Conservation (phyloP, 225 moss, liverwort and hornwort genomes). For the Bryoerythrophyllum caledonicum region DNA sequence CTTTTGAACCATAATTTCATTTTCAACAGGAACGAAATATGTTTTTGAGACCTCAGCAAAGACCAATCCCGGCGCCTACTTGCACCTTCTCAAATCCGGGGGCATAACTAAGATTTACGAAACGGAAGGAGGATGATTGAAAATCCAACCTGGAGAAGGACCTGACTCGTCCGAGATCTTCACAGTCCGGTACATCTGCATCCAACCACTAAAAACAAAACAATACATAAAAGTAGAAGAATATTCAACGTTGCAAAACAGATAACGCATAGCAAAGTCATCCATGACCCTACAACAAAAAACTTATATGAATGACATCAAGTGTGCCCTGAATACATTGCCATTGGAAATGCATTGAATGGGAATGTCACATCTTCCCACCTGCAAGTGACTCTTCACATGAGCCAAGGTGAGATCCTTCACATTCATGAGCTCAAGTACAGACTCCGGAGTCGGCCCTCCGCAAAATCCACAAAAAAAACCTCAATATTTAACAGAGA, state of each 20-base stretch:
- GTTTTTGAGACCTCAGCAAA: no score
- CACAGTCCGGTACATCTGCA: slow-evolving; percentile 96
- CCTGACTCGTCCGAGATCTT: slow-evolving; percentile 83
- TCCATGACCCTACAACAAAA: no score
- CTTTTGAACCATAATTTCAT: no score
- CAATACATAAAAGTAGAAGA: neutral
- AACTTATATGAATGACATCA: neutral
- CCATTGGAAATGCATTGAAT: neutral
- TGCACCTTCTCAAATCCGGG: neutral
- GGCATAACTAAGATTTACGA: neutral
- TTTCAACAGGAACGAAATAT: no score
- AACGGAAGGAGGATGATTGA: neutral
- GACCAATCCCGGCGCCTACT: no score
- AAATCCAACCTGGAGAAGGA: slow-evolving; percentile 65
- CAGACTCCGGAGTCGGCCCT: slow-evolving; percentile 96
- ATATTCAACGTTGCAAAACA: neutral
- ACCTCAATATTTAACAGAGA: no score
- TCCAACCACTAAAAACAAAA: neutral
- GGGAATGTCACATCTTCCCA: slow-evolving; percentile 20
- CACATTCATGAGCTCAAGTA: slow-evolving; percentile 87
- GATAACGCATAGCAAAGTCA: no score
- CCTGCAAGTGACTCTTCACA: slow-evolving; percentile 97
- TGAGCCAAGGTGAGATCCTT: slow-evolving; percentile 93
- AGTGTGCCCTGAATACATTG: neutral
- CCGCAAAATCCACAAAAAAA: slow-evolving; percentile 18